Conservation (phyloP, 2,329 filamentous ascomycete genomes). For the Drechmeria coniospora region DNA sequence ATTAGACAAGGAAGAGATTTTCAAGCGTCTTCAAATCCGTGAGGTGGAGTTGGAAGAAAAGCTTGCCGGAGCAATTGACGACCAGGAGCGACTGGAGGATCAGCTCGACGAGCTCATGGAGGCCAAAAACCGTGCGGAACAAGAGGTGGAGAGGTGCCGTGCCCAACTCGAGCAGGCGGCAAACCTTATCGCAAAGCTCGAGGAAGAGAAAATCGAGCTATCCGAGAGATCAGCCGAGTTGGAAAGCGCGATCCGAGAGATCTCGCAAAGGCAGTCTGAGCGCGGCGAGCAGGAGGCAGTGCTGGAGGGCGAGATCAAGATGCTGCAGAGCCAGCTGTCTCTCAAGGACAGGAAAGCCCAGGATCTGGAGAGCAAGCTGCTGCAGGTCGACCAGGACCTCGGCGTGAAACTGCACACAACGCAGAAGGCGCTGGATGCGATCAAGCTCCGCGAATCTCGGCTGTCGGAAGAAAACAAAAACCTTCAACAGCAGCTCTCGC, state of each 20-base stretch:
- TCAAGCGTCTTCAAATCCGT: constrained; percentile 84
- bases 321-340: constrained; percentile 78
- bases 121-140: constrained; percentile 77
- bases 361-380: constrained; percentile 70
- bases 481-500: constrained; percentile 69
- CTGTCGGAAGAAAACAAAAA: constrained; percentile 67
- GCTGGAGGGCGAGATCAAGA: constrained; percentile 70
- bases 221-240: constrained; percentile 51
- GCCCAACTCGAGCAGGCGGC: constrained; percentile 84
- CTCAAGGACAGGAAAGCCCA: constrained; percentile 81
- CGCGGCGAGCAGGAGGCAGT: constrained; percentile 61
- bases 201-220: constrained; percentile 70
- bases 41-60: constrained; percentile 89
- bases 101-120: constrained; percentile 80
- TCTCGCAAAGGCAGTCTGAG: constrained; percentile 55
- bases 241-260: constrained; percentile 53
- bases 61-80: constrained; percentile 76
- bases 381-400: constrained; percentile 76
- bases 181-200: constrained; percentile 68
- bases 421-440: constrained; percentile 63
- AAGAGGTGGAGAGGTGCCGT: constrained; percentile 65
- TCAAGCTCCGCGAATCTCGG: constrained; percentile 60
- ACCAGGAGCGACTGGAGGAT: constrained; percentile 87
- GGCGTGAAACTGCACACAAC: constrained; percentile 69
- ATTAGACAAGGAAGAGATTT: constrained; percentile 97